Evolutionary conservation across 495 filamentous ascomycete species (phyloP), one percentile per base, ranked within the genome.

Genomic region (Tuber indicum): DNA sequence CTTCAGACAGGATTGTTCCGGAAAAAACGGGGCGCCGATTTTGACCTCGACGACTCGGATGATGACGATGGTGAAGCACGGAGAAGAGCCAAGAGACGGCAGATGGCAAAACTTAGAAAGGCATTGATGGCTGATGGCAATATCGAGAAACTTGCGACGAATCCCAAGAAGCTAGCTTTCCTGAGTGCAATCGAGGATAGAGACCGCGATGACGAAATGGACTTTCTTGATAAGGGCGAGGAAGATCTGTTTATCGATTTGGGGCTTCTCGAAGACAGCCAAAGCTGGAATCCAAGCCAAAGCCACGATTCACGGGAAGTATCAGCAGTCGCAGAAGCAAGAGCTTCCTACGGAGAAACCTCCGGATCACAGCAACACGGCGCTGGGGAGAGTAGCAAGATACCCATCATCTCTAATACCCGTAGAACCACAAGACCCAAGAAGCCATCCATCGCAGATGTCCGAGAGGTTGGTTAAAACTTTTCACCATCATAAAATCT

Each of bases 61-160:
- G 92, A 96, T 62, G 95, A 98, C 82, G 92, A 93, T 72, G 91
- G 88, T 3, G 89, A 92, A 80, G 90, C 92, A 43, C 42, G 89
- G 69, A 90, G 92, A 45, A 89, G 94, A 10, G 89, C 91, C 85
- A 98, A 97, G 85, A 90, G 95, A 70, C 86, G 90, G 75, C 92
- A 98, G 80, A 95, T 96, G 84, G 92, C 93, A 39, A 93, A 92
- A 85, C 96, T 97, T 92, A 91, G 93, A 71, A 93, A 92, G 82
- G 92, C 93, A 23, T 87, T 99, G 14, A 87, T 98, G 26, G 89
- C 91, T n/a, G 94, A 99, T 81, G 94, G 94, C 84, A 93, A 94
- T 70, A 88, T 98, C 76, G 93, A 91, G 78, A 93, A 94, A 82
- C 91, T 99, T 74, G 94, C 95, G 43, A 90, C 93, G 79, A 94